Conservation (phyloP, 108 stramenopile species). For the Nannochloropsis salina region DNA sequence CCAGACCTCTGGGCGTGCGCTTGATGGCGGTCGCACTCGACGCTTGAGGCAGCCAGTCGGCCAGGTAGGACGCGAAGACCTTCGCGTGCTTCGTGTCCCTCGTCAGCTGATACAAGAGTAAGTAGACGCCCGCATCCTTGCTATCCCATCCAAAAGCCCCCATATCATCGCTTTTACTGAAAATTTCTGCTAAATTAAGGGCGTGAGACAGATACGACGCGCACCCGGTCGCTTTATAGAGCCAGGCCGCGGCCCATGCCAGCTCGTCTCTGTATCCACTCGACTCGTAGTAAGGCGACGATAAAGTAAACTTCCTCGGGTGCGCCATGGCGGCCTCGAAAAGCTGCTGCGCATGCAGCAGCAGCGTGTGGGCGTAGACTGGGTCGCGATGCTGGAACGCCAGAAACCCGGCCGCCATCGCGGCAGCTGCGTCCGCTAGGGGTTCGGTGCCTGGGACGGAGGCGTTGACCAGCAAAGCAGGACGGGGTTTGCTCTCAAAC, state of each 20-base stretch:
- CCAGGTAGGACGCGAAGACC: background rate
- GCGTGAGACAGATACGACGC: background rate
- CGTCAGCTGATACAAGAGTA: background rate
- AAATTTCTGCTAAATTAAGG: background rate
- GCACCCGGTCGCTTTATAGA: background rate
- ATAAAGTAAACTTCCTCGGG: background rate
- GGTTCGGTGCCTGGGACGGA: background rate
- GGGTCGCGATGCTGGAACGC: slow-evolving; percentile 5
- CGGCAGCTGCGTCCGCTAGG: background rate
- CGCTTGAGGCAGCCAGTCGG: background rate
- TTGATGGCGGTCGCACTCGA: background rate
- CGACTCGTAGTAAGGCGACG: background rate
- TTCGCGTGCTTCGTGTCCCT: background rate
- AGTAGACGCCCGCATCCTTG: slow-evolving; percentile 14
- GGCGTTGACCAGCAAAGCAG: background rate
- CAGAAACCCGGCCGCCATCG: background rate
- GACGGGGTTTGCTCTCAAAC: background rate
- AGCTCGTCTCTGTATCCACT: background rate
- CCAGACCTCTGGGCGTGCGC: background rate
- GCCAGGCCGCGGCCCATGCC: background rate
- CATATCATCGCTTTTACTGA: background rate
- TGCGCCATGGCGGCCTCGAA: background rate
- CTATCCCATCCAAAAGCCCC: slow-evolving; percentile 6
- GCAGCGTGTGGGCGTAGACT: background rate
- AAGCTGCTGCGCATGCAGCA: background rate